Conservation (phyloP, 2,329 filamentous ascomycete species). For the Cladosporium sp. region DNA sequence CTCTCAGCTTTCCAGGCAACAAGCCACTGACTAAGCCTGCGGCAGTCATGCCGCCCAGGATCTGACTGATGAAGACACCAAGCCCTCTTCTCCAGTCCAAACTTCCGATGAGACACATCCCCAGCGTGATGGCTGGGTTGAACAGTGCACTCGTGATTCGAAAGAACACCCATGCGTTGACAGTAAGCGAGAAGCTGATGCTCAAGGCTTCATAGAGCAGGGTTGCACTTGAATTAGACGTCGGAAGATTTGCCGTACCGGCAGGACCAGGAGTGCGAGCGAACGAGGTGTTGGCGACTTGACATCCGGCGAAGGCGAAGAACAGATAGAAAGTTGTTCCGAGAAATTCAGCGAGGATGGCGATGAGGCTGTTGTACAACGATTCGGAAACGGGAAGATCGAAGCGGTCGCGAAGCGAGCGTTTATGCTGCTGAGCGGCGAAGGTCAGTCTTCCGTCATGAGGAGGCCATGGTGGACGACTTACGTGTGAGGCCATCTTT, state of each 20-base stretch:
- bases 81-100: slow-evolving; percentile 24
- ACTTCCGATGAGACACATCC: slow-evolving; percentile 25
- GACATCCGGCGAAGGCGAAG: slow-evolving; percentile 28
- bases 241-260: slow-evolving; percentile 9
- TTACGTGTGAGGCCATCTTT: too few species aligned
- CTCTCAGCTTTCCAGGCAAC: slow-evolving; percentile 33
- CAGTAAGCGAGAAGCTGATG: slow-evolving; percentile 29
- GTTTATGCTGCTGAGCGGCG: not conserved
- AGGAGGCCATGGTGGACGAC: too few species aligned
- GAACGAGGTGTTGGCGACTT: slow-evolving; percentile 41
- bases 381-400: not conserved
- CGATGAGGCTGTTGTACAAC: slow-evolving; percentile 20
- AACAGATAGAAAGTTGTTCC: slow-evolving; percentile 34
- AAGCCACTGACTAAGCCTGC: slow-evolving; percentile 27
- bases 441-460: not conserved
- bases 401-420: slow-evolving; percentile 2
- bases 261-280: slow-evolving; percentile 1
- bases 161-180: slow-evolving; percentile 29
- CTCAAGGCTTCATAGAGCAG: slow-evolving; percentile 28
- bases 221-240: slow-evolving; percentile 22
- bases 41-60: slow-evolving; percentile 28
- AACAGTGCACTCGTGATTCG: slow-evolving; percentile 28
- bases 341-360: slow-evolving; percentile 29
- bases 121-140: slow-evolving; percentile 31
- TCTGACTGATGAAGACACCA: slow-evolving; percentile 26